Conservation (phyloP, 2,329 filamentous ascomycete genomes). For the Pestalotiopsis sp. region DNA sequence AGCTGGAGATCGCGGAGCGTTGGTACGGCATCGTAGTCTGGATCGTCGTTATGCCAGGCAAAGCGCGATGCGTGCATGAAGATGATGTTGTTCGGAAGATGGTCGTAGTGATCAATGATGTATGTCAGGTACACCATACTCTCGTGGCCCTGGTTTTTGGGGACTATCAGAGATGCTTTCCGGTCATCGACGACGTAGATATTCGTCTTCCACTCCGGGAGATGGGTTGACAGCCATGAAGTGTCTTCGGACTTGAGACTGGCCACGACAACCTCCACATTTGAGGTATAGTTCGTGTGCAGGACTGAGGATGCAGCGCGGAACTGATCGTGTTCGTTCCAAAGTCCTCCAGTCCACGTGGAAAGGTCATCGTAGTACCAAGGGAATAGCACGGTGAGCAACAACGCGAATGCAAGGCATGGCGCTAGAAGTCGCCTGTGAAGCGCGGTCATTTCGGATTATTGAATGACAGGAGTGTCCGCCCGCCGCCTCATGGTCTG, state of each 20-base stretch:
- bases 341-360: background rate
- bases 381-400: background rate
- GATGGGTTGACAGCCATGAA: constrained; percentile 41
- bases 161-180: constrained; percentile 47
- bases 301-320: background rate
- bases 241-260: constrained; percentile 33
- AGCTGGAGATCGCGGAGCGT: constrained; percentile 51
- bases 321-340: background rate
- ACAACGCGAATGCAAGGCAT: background rate
- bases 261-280: constrained; percentile 35
- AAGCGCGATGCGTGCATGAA: constrained; percentile 53
- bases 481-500: no score
- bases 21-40: constrained; percentile 55
- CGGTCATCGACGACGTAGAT: constrained; percentile 58
- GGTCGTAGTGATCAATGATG: constrained; percentile 52
- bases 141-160: constrained; percentile 53
- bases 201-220: constrained; percentile 49
- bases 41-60: constrained; percentile 57
- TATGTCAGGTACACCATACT: constrained; percentile 57
- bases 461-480: no score
- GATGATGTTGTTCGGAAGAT: constrained; percentile 44
- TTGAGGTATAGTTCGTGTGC: background rate
- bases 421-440: background rate
- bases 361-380: background rate
- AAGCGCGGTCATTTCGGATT: no score